phyloP scores from a whole-genome alignment of 2,329 filamentous ascomycete species.

The Passalora sequoiae region DNA sequence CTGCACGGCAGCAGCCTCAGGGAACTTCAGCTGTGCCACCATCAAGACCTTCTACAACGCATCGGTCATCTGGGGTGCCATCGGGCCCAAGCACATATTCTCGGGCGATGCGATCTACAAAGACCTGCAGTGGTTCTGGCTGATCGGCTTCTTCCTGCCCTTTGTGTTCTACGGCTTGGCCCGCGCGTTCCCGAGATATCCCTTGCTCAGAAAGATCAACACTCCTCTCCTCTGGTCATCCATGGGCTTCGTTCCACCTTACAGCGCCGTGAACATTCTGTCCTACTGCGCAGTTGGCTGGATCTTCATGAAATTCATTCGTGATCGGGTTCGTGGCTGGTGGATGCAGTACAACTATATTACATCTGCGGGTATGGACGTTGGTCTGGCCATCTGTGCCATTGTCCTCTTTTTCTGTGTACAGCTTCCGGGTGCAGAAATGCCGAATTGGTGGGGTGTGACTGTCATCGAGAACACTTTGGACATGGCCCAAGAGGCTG shows the following conservation, averaged over 20 bases:
- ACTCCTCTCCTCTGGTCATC: slow-evolving; percentile 72
- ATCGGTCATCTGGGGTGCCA: slow-evolving; percentile 24
- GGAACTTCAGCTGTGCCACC: slow-evolving; percentile 21
- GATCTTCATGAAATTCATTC: slow-evolving; percentile 73
- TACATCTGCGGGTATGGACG: slow-evolving; percentile 74
- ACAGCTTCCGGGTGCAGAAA: slow-evolving; percentile 68
- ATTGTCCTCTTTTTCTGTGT: slow-evolving; percentile 86
- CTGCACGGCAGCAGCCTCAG: slow-evolving; percentile 17
- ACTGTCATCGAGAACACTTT: slow-evolving; percentile 17
- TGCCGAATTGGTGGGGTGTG: slow-evolving; percentile 65
- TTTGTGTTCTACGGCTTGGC: slow-evolving; percentile 66
- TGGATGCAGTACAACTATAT: slow-evolving; percentile 94
- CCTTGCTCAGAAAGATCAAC: slow-evolving; percentile 20
- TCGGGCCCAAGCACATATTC: slow-evolving; percentile 24
- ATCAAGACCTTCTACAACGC: slow-evolving; percentile 23
- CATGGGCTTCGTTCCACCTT: slow-evolving; percentile 80
- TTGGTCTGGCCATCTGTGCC: slow-evolving; percentile 74
- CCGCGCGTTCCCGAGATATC: slow-evolving; percentile 17
- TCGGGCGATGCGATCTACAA: slow-evolving; percentile 71
- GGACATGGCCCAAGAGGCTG: slow-evolving; percentile 10
- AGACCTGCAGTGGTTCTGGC: slow-evolving; percentile 74
- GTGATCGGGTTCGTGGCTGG: slow-evolving; percentile 65
- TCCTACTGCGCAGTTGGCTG: slow-evolving; percentile 76
- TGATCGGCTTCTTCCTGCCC: slow-evolving; percentile 68
- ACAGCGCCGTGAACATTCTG: slow-evolving; percentile 62